Evolutionary conservation across 257 asterid species (phyloP), one percentile per base, ranked within the genome.

Genomic region (Penstemon eatonii): DNA sequence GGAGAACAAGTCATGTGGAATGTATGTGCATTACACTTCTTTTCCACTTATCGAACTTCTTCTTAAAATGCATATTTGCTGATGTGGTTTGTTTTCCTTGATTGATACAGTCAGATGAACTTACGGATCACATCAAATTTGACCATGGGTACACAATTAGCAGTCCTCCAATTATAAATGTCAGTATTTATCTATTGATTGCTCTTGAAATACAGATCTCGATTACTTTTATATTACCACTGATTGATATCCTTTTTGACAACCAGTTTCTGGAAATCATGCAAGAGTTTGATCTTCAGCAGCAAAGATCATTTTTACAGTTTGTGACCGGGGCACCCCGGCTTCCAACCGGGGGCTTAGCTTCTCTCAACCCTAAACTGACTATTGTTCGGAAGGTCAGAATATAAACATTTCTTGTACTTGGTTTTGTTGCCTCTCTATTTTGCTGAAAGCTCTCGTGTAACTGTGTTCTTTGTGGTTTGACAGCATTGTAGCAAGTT

Each of bases 301-400:
- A 93, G 83, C 96, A 93, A 81, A 78, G 96, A 62, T 91, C 91
- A 40, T 93, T 93, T 84, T 77, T 90, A 84, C 96, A 82, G 89
- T 93, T 93, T 80, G 95, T 90, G 76, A 93, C 99, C 4, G 99
- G 99, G 45, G 92, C 97, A 55, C 97, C 97, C 65, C 86, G 96
- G 25, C 97, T 93, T 67, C 97, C 97, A 53, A 82, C 83, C 0
- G 99, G 99, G 61, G 99, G 99, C 4, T 66, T 93, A 79, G 91
- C 99, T 72, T 87, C 97, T 56, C 97, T 93, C 53, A 88, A 81
- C 79, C 99, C 99, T 11, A 93, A 87, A 78, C 74, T 93, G 72
- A 93, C 99, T 25, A 83, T 93, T 51, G 99, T 93, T 73, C 90
- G 96, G 7, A 93, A 93, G 99, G 97, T 87, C 19, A 44, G 82